These are phyloP conservation scores for Yamadazyma tumulicola DNA, from an alignment of 805 yeast species.

Conservation along the genomic window DNA sequence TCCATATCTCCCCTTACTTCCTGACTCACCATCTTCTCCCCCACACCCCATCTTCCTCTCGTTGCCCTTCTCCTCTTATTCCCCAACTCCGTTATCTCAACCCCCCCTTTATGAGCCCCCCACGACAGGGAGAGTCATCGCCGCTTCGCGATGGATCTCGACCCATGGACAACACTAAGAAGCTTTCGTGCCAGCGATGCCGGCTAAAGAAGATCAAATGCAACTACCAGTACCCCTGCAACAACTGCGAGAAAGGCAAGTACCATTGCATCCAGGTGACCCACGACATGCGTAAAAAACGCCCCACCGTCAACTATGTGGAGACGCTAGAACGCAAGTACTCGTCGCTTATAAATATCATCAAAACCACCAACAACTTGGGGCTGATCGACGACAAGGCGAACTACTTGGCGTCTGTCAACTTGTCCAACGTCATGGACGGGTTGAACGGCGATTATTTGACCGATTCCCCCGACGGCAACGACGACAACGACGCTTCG, in stretches of 20 bases:
- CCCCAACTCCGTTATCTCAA: no score
- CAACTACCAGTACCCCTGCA: conserved; percentile 47
- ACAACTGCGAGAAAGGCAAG: conserved; percentile 40
- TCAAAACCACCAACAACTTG: conserved; percentile 21
- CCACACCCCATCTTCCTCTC: no score
- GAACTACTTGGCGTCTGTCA: conserved; percentile 17
- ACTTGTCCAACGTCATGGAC: conserved; percentile 11
- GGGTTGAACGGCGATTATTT: conserved; percentile 6
- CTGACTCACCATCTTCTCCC: no score
- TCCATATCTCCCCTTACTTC: no score
- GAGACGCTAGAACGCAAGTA: conserved; percentile 37
- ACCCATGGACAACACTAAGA: no score
- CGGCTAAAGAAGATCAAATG: conserved; percentile 46
- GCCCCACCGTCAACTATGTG: conserved; percentile 51
- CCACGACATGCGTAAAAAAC: conserved; percentile 48
- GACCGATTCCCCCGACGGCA: conserved; percentile 1
- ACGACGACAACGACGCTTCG: conserved; percentile 26
- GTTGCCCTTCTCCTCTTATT: no score
- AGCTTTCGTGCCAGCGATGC: conserved; percentile 37
- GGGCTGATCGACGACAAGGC: conserved; percentile 18
- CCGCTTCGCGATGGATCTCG: no score
- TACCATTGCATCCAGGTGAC: conserved; percentile 46
- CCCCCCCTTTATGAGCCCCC: no score
- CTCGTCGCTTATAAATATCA: conserved; percentile 20
- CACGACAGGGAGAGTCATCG: no score